Conservation (phyloP, 1,284 basidiomycete species). For the Ceratobasidium sp. region DNA sequence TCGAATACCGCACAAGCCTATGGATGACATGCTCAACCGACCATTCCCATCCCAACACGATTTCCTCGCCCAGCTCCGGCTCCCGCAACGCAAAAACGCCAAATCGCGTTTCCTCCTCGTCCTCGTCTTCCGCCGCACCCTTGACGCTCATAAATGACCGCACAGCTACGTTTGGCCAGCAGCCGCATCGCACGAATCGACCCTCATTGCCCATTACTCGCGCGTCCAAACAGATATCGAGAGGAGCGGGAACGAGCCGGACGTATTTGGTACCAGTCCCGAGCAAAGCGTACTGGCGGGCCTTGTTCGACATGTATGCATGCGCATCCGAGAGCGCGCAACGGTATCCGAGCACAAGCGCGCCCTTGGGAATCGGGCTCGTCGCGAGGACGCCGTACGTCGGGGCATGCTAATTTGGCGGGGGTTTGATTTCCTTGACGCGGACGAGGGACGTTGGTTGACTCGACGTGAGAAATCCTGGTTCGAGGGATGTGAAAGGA, state of each 20-base stretch:
- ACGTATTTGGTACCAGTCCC: slow-evolving; percentile 69
- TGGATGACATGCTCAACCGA: slow-evolving; percentile 93
- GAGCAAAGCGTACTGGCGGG: slow-evolving; percentile 65
- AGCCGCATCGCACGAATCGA: slow-evolving; percentile 85
- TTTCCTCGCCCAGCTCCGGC: slow-evolving; percentile 84
- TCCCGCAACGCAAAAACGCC: slow-evolving; percentile 87
- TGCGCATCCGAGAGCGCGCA: slow-evolving; percentile 57
- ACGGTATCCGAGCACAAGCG: slow-evolving; percentile 56
- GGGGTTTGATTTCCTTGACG: slow-evolving; percentile 43
- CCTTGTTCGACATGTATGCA: slow-evolving; percentile 59
- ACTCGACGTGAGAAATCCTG: slow-evolving; percentile 40
- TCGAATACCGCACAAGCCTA: slow-evolving; percentile 63
- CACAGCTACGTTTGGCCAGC: slow-evolving; percentile 89
- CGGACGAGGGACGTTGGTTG: slow-evolving; percentile 33
- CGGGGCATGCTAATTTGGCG: slow-evolving; percentile 24
- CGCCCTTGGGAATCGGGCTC: slow-evolving; percentile 55
- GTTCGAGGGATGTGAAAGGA: slow-evolving; percentile 34
- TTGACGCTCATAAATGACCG: slow-evolving; percentile 76
- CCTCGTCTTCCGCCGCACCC: slow-evolving; percentile 56
- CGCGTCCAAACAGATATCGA: slow-evolving; percentile 86
- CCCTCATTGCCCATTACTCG: slow-evolving; percentile 80
- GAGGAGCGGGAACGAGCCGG: slow-evolving; percentile 81
- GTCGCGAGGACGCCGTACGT: slow-evolving; percentile 59
- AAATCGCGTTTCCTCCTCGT: slow-evolving; percentile 71
- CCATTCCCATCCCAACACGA: slow-evolving; percentile 97